A percentile compares a stretch with the other conserved stretches of the same genome.
Evolutionary conservation across 805 yeast species (phyloP).

Genomic region (Sugiyamaella boreocaroliniensis): DNA sequence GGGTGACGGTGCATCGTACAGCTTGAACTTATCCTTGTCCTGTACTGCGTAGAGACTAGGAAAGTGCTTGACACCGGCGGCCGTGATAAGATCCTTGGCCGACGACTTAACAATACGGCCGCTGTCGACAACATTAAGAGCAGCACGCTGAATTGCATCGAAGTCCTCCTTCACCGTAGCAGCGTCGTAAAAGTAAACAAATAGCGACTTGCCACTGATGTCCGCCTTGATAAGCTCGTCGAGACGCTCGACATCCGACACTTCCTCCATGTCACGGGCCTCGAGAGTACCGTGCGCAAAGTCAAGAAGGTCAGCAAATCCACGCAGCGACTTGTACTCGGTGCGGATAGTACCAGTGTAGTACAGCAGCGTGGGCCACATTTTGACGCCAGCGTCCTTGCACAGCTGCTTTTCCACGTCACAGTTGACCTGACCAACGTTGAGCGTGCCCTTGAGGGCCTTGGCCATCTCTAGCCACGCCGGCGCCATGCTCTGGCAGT

Average conservation of each 20-base stretch:
- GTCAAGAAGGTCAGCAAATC: conserved; percentile 28
- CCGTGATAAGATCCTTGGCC: conserved; percentile 23
- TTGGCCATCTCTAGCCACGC: conserved; percentile 34
- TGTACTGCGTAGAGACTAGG: conserved; percentile 30
- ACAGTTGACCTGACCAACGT: conserved; percentile 38
- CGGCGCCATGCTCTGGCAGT: conserved; percentile 32
- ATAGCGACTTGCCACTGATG: conserved; percentile 21
- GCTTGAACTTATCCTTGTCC: conserved; percentile 16
- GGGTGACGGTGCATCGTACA: conserved; percentile 28
- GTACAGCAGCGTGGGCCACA: conserved; percentile 22
- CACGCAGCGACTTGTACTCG: conserved; percentile 28
- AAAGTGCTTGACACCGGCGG: conserved; percentile 24
- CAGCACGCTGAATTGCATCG: conserved; percentile 30
- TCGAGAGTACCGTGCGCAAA: conserved; percentile 30
- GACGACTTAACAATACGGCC: conserved; percentile 28
- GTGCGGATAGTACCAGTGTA: conserved; percentile 25
- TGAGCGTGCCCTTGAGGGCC: conserved; percentile 27
- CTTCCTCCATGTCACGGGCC: conserved; percentile 26
- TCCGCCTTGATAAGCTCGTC: conserved; percentile 23
- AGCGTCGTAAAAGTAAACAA: conserved; percentile 36
- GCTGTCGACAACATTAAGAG: conserved; percentile 29
- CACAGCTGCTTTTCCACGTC: conserved; percentile 30
- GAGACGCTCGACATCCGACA: conserved; percentile 21
- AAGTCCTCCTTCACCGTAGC: conserved; percentile 34
- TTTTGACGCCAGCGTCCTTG: conserved; percentile 25